These are phyloP conservation scores for Colletotrichum camelliae DNA, from an alignment of 2,329 filamentous ascomycete species.

Conservation along the genomic window DNA sequence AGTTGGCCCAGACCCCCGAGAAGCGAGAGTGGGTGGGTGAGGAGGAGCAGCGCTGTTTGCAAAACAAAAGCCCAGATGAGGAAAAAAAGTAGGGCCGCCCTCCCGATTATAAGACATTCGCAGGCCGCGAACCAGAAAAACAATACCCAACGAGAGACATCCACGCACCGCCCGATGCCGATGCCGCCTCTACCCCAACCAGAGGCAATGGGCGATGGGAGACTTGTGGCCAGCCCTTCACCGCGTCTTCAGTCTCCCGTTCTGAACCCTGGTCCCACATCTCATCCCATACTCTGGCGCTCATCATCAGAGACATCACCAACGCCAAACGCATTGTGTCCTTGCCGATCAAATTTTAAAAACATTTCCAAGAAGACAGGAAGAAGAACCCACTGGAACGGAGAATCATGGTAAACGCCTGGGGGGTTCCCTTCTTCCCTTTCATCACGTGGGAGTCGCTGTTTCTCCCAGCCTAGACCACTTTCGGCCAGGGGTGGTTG, in stretches of 20 bases:
- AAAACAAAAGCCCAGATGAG: constrained; percentile 5
- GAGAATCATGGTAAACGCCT: neutral
- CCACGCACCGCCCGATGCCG: constrained; percentile 11
- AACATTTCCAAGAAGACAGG: neutral
- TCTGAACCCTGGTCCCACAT: constrained; percentile 9
- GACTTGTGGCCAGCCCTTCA: constrained; percentile 1
- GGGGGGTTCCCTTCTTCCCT: neutral
- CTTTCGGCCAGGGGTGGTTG: constrained; percentile 1
- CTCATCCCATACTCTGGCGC: constrained; percentile 1
- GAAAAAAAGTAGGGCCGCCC: constrained; percentile 1
- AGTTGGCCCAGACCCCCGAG: neutral
- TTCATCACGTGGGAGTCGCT: constrained; percentile 18
- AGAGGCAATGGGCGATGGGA: neutral
- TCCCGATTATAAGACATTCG: constrained; percentile 16
- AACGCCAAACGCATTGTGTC: constrained; percentile 22
- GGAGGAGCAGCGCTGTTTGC: constrained; percentile 8
- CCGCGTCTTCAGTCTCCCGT: constrained; percentile 18
- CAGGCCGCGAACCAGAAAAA: constrained; percentile 13
- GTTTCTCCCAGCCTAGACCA: constrained; percentile 5
- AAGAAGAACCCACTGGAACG: neutral
- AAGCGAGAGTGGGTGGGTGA: neutral
- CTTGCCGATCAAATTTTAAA: constrained; percentile 20
- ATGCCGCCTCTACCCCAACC: neutral
- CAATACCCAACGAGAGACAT: constrained; percentile 14
- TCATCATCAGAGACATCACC: constrained; percentile 19